These are phyloP conservation scores for Lachnellula cervina DNA, from an alignment of 2,329 filamentous ascomycete species.

Conservation along the genomic window DNA sequence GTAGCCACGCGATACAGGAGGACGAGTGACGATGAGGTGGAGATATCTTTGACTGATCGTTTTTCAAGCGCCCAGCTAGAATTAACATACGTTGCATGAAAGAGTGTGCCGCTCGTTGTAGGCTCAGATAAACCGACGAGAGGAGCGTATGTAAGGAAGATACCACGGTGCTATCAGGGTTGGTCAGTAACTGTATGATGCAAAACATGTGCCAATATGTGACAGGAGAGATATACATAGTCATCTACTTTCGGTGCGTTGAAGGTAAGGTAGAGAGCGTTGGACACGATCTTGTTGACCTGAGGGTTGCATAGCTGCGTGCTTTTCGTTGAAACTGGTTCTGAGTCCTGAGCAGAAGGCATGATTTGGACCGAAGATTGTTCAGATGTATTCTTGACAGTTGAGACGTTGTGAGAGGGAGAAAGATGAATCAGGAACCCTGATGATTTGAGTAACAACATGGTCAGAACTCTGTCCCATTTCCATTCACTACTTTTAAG, in stretches of 20 bases:
- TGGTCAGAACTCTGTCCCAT: neutral
- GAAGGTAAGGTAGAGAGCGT: slow-evolving; percentile 24
- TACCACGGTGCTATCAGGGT: slow-evolving; percentile 18
- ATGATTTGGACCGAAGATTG: neutral
- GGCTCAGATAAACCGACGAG: neutral
- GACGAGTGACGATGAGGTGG: slow-evolving; percentile 17
- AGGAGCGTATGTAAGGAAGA: slow-evolving; percentile 22
- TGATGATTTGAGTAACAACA: neutral
- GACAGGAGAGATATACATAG: slow-evolving; percentile 14
- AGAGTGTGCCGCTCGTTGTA: slow-evolving; percentile 18
- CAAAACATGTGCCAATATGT: too few relatives aligned
- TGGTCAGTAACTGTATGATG: neutral
- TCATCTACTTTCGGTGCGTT: slow-evolving; percentile 25
- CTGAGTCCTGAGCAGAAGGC: neutral
- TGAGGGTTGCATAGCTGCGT: slow-evolving; percentile 6
- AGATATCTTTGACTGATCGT: slow-evolving; percentile 16
- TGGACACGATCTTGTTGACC: slow-evolving; percentile 15
- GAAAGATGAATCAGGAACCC: neutral
- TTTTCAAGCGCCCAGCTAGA: slow-evolving; percentile 14
- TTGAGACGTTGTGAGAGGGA: neutral
- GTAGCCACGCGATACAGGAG: slow-evolving; percentile 19
- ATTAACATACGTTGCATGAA: slow-evolving; percentile 20
- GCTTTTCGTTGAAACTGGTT: neutral
- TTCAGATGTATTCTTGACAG: neutral
- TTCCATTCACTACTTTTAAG: neutral